phyloP scores from a whole-genome alignment of 495 filamentous ascomycete genomes.

The Antarctomyces pellizariae region DNA sequence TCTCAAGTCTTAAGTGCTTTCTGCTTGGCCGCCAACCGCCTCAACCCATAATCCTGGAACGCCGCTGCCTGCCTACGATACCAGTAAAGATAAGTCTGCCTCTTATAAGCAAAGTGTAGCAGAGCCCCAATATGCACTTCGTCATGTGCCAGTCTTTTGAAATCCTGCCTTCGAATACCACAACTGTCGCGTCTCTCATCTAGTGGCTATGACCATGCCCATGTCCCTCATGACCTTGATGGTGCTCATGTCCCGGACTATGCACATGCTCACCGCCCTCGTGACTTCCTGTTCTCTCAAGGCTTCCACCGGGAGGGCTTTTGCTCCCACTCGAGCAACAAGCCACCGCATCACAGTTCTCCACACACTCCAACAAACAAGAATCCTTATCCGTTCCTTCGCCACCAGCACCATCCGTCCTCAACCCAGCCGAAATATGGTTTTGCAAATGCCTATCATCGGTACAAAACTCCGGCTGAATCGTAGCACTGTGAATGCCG shows the following conservation, averaged over 20 bases:
- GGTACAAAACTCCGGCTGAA: conserved; percentile 81
- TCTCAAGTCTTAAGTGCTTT: no score
- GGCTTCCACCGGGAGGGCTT: conserved; percentile 8
- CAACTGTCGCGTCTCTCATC: no score
- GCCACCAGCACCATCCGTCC: conserved; percentile 13
- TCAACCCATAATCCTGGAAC: no score
- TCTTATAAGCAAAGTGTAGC: no score
- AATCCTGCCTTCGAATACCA: no score
- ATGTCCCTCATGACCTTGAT: conserved; percentile 12
- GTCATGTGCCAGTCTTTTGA: no score
- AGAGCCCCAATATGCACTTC: no score
- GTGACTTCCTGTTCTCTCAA: background rate
- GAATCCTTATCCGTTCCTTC: conserved; percentile 26
- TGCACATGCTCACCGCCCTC: conserved; percentile 4
- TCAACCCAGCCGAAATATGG: conserved; percentile 13
- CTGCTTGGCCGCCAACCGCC: no score
- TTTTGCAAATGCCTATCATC: conserved; percentile 23
- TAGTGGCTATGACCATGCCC: no score
- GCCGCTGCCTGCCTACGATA: no score
- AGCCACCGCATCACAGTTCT: conserved; percentile 48
- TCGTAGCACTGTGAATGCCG: conserved; percentile 93
- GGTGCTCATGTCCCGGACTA: no score
- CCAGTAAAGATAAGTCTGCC: no score
- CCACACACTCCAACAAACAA: conserved; percentile 71
- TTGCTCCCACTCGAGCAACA: conserved; percentile 32